A percentile compares a stretch with the other conserved stretches of the same genome.
Conservation (phyloP, 1,284 basidiomycete genomes). For the Leucoagaricus sp. region DNA sequence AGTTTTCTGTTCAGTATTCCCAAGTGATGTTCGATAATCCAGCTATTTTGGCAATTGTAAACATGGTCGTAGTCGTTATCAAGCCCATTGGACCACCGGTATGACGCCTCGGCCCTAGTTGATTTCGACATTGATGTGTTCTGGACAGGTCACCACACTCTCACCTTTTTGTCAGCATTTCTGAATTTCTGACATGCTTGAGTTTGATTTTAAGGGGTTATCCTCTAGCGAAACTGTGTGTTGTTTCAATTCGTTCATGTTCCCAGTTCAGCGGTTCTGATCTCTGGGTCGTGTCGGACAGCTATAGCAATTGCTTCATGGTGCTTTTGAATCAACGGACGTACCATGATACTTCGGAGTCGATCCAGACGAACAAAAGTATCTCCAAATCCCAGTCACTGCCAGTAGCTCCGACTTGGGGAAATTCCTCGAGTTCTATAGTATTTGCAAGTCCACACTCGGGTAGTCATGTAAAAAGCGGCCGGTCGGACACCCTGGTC, state of each 20-base stretch:
- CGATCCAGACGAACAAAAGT: neutral
- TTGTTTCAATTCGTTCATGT: neutral
- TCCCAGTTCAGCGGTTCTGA: neutral
- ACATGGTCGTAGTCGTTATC: neutral
- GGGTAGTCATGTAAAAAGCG: too few species aligned
- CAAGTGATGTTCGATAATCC: too few species aligned
- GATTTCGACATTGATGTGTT: neutral
- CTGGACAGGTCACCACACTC: too few species aligned
- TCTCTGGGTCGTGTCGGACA: neutral
- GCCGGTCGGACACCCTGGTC: too few species aligned
- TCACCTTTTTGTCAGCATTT: neutral
- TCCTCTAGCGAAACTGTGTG: conserved; percentile 5
- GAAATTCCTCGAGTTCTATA: too few species aligned
- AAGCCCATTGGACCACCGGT: neutral
- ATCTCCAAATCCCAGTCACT: too few species aligned
- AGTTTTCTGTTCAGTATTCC: neutral
- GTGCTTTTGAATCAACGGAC: neutral
- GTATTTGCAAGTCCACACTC: too few species aligned
- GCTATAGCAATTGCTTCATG: conserved; percentile 11
- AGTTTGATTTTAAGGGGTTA: neutral
- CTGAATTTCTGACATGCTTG: neutral
- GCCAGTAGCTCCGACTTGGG: too few species aligned
- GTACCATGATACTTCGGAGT: neutral
- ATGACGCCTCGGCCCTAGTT: too few species aligned
- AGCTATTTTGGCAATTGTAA: neutral